Conservation (phyloP, 495 filamentous ascomycete genomes). For the Hypoxylon crocopeplum region DNA sequence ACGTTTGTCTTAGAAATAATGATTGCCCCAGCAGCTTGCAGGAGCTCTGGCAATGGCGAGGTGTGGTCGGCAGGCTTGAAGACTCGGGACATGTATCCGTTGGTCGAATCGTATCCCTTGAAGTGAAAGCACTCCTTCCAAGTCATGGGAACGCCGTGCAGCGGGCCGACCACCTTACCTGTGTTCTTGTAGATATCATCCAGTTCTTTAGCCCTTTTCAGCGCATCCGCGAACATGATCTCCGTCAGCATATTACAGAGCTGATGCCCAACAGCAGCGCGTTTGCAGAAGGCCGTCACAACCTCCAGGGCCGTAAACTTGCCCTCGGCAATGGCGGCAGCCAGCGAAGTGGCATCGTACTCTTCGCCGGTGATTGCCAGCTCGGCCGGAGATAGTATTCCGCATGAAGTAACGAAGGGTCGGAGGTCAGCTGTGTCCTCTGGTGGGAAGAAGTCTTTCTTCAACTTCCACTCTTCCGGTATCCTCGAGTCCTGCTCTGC, state of each 20-base stretch:
- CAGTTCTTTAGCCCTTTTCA: conserved; percentile 61
- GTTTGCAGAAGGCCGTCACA: conserved; percentile 56
- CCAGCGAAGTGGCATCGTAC: conserved; percentile 33
- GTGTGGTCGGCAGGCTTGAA: conserved; percentile 54
- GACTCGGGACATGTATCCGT: conserved; percentile 63
- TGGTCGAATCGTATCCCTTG: conserved; percentile 61
- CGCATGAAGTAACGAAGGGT: conserved; percentile 20
- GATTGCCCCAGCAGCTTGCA: conserved; percentile 55
- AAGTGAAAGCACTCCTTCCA: conserved; percentile 72
- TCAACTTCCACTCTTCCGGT: conserved; percentile 36
- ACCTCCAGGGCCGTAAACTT: conserved; percentile 53
- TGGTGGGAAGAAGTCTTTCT: conserved; percentile 19
- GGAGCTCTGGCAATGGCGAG: conserved; percentile 46
- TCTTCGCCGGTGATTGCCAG: conserved; percentile 24
- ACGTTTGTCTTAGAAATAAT: conserved; percentile 63
- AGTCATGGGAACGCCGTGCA: conserved; percentile 72
- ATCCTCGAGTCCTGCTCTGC: conserved; percentile 31
- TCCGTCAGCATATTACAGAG: conserved; percentile 60
- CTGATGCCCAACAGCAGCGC: conserved; percentile 51
- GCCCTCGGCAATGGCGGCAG: conserved; percentile 28
- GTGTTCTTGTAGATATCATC: conserved; percentile 58
- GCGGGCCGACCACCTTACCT: conserved; percentile 61
- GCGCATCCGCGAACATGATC: conserved; percentile 66
- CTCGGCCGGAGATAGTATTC: conserved; percentile 25
- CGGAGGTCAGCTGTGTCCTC: conserved; percentile 32